phyloP scores from a whole-genome alignment of 495 filamentous ascomycete genomes.

The Pseudevernia furfuracea region DNA sequence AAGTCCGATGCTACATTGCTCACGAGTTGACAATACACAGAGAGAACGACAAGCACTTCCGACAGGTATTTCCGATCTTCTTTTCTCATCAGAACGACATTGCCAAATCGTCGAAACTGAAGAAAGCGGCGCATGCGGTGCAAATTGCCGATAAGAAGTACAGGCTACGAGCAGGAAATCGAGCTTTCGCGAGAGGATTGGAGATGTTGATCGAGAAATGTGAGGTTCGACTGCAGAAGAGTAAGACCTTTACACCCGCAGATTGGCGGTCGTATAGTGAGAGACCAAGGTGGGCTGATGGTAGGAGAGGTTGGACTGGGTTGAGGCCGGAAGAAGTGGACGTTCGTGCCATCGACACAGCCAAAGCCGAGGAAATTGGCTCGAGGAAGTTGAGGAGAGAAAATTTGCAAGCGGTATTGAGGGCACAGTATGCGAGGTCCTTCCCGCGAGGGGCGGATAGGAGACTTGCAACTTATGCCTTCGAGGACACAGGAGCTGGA shows the following conservation, averaged over 20 bases:
- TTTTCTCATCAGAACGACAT: no score
- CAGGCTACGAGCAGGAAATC: not conserved
- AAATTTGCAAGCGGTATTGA: not conserved
- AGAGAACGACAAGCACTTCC: not conserved
- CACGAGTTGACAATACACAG: not conserved
- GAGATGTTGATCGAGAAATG: not conserved
- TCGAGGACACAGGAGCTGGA: not conserved
- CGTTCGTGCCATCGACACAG: not conserved
- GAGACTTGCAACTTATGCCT: not conserved
- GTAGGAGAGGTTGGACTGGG: constrained; percentile 1
- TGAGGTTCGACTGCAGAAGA: not conserved
- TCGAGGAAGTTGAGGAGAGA: not conserved
- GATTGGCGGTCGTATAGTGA: not conserved
- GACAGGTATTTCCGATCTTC: not conserved
- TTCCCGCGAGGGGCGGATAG: not conserved
- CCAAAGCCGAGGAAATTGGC: not conserved
- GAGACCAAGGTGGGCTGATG: not conserved
- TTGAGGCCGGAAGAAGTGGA: not conserved
- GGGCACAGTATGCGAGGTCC: not conserved
- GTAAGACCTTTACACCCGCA: not conserved
- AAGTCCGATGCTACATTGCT: not conserved
- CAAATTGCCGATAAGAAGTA: not conserved
- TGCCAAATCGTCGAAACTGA: not conserved
- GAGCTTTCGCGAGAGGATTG: not conserved
- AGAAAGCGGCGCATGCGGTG: not conserved